Evolutionary conservation across 2,329 filamentous ascomycete genomes (phyloP), one percentile per base, ranked within the genome.

Genomic region (Zymoseptoria pseudotritici): DNA sequence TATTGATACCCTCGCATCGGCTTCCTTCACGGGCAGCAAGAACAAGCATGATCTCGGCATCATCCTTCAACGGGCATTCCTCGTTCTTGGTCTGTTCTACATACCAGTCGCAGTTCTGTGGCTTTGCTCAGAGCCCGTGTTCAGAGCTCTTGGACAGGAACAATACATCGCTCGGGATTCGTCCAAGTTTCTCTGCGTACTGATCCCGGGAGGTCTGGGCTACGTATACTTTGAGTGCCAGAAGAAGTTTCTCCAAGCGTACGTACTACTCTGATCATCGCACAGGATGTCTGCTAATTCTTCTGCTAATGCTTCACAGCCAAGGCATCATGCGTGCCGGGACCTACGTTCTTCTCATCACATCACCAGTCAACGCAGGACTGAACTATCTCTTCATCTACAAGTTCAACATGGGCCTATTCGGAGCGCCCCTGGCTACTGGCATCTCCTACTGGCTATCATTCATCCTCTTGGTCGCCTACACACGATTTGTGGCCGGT

Each of bases 161-260:
- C 84, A 89, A 49, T 86, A 87, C 61, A 86, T 96, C 31, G 90
- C 88, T 50, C 77, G 83, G 22, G 85, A 92, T 61, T 89, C 88
- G 56, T 84, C 89, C 1, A 82, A 78, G 51, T 96, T 95, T 63
- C 75, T 96, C 7, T 85, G 81, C 2, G 83, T 86, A 11, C 75
- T 96, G 53, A 88, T 90, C 1, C 91, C 91, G 0, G 91, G 91
- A 0, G 91, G 91, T 0, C 75, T 96, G 46, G 91, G 91, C 0
- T 96, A 96, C 67, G 85, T 96, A 50, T 95, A 89, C 76, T 96
- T 96, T 61, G 90, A 95, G 74, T 81, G 85, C 5, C 84, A 91
- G 82, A 83, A 83, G 72, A 84, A 83, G 66, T 83, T 79, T 62
- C 72, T 83, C n/a, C 80, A 82, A 68, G 80, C 80, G 50, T 61